phyloP scores from a whole-genome alignment of 495 filamentous ascomycete genomes.

The Hyaloscypha bicolor region DNA sequence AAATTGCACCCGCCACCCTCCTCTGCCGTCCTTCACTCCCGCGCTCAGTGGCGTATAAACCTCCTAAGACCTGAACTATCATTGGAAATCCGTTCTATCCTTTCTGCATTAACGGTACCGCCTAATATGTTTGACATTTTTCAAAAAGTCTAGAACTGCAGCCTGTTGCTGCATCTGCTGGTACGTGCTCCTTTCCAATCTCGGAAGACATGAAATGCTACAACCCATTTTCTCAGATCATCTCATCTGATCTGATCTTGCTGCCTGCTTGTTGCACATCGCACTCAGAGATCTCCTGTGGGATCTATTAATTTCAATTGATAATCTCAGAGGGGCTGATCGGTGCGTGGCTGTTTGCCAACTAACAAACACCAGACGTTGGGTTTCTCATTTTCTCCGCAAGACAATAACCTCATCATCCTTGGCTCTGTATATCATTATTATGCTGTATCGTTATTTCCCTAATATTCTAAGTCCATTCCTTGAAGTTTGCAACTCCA shows the following conservation, averaged over 20 bases:
- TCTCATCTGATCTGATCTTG: neutral
- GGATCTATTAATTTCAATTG: neutral
- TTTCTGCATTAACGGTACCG: neutral
- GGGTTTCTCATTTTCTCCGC: no score
- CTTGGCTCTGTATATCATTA: no score
- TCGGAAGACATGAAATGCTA: neutral
- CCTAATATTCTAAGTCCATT: no score
- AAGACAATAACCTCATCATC: no score
- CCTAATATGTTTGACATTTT: neutral
- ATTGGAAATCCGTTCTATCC: neutral
- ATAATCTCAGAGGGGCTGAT: neutral
- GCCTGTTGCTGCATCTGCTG: neutral
- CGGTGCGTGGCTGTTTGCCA: no score
- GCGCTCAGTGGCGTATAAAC: neutral
- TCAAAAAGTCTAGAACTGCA: neutral
- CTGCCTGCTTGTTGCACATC: neutral
- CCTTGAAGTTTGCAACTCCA: no score
- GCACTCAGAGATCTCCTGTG: neutral
- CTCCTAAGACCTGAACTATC: neutral
- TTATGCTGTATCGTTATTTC: no score
- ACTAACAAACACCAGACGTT: no score
- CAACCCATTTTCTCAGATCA: neutral
- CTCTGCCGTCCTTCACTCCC: neutral
- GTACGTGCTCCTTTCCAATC: neutral
- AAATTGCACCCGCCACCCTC: neutral